Conservation (phyloP, 768 basidiomycete genomes). For the Auriculariales sp. region DNA sequence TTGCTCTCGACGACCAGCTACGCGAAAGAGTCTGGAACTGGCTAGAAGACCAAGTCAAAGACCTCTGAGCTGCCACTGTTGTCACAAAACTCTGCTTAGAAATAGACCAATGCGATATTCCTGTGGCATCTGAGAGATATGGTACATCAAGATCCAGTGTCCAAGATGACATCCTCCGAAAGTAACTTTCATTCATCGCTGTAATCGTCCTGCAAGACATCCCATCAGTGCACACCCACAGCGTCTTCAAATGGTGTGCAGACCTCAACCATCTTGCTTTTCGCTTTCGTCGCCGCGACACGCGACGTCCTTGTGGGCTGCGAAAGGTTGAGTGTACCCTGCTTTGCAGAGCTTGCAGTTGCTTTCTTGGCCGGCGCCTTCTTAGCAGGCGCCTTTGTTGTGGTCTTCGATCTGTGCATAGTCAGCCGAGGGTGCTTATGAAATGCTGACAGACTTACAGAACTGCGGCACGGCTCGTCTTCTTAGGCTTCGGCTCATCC, state of each 20-base stretch:
- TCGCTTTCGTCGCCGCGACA: constrained; percentile 56
- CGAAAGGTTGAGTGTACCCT: constrained; percentile 48
- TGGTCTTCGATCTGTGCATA: constrained; percentile 9
- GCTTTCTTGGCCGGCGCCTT: constrained; percentile 22
- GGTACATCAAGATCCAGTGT: too few species aligned
- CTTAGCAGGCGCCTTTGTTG: constrained; percentile 42
- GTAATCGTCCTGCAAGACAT: too few species aligned
- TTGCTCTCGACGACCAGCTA: constrained; percentile 20
- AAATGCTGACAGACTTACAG: constrained; percentile 15
- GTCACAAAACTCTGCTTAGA: too few species aligned
- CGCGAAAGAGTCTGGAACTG: constrained; percentile 28
- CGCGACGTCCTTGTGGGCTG: constrained; percentile 41
- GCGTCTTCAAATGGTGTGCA: too few species aligned
- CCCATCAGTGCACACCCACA: too few species aligned
- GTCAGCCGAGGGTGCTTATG: background rate
- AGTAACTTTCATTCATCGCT: too few species aligned
- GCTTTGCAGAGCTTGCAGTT: constrained; percentile 19
- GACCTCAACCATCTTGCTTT: constrained; percentile 38
- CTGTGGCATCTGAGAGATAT: too few species aligned
- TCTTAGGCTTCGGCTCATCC: constrained; percentile 26
- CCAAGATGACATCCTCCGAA: too few species aligned
- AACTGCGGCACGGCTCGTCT: constrained; percentile 48
- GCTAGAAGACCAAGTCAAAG: constrained; percentile 29
- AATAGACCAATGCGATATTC: too few species aligned
- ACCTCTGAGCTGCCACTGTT: background rate